phyloP scores from a whole-genome alignment of 495 filamentous ascomycete genomes.

The Echria macrotheca region DNA sequence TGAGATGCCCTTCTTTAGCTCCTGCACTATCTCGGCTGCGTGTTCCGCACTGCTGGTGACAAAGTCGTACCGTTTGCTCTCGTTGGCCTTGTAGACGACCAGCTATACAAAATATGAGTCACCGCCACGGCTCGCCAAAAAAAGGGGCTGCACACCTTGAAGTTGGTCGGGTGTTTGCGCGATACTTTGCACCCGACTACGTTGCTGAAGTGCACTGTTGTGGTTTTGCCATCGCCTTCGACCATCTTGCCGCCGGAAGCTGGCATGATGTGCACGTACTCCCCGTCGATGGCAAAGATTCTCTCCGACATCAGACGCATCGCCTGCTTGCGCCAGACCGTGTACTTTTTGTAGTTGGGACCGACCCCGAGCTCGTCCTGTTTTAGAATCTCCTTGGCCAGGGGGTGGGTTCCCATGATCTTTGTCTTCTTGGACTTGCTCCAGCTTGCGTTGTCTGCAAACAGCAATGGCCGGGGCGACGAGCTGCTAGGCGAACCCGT shows the following conservation, averaged over 20 bases:
- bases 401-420: constrained; percentile 63
- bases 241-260: constrained; percentile 51
- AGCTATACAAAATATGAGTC: too few relatives aligned
- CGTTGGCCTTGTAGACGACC: constrained; percentile 72
- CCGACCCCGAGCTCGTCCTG: constrained; percentile 62
- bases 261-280: constrained; percentile 94
- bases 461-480: constrained; percentile 70
- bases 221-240: constrained; percentile 69
- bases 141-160: constrained; percentile 55
- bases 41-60: constrained; percentile 74
- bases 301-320: constrained; percentile 87
- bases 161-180: constrained; percentile 82
- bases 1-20: constrained; percentile 69
- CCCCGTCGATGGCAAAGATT: constrained; percentile 84
- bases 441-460: constrained; percentile 48
- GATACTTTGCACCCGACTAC: constrained; percentile 93
- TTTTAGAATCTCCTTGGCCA: constrained; percentile 61
- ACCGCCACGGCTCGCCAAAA: too few relatives aligned
- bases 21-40: constrained; percentile 82
- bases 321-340: constrained; percentile 85
- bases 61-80: constrained; percentile 95
- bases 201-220: constrained; percentile 85
- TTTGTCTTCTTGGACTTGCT: constrained; percentile 66
- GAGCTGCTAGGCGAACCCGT: constrained; percentile 74
- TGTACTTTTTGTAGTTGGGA: constrained; percentile 74